A percentile compares a stretch with the other conserved stretches of the same genome.
phyloP scores from a whole-genome alignment of 768 basidiomycete species.

The Russula sp. region DNA sequence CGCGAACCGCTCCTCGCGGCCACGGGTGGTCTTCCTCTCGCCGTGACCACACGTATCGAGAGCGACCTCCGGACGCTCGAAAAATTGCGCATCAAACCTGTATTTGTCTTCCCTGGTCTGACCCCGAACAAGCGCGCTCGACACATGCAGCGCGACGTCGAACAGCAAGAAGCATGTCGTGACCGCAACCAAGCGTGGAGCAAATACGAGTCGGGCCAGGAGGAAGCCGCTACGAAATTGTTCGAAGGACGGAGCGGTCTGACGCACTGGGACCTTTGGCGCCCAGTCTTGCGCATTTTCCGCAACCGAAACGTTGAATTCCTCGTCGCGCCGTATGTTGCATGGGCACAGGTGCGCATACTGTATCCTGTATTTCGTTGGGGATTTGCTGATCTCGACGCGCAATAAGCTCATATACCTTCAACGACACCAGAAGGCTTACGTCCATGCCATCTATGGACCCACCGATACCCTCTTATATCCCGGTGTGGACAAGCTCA shows the following conservation, averaged over 20 bases:
- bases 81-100: constrained; percentile 90
- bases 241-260: constrained; percentile 75
- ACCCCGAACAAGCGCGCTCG: constrained; percentile 73
- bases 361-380: not conserved
- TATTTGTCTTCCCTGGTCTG: constrained; percentile 96
- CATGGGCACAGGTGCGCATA: constrained; percentile 89
- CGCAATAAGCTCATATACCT: constrained; percentile 82
- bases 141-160: constrained; percentile 50
- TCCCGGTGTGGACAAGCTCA: constrained; percentile 83
- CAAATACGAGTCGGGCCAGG: constrained; percentile 89
- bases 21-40: constrained; percentile 90
- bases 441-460: constrained; percentile 92
- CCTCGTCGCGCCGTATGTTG: constrained; percentile 90
- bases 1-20: constrained; percentile 92
- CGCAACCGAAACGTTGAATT: constrained; percentile 95
- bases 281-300: constrained; percentile 88
- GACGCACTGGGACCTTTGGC: constrained; percentile 88
- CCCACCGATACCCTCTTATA: constrained; percentile 89
- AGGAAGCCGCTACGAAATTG: constrained; percentile 81
- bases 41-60: constrained; percentile 85
- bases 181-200: constrained; percentile 86
- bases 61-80: constrained; percentile 87
- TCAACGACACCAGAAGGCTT: constrained; percentile 86
- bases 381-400: constrained; percentile 8
- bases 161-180: constrained; percentile 60